Base-by-base conservation (phyloP, 495 filamentous ascomycete genomes). In the Neurospora sp. region DNA sequence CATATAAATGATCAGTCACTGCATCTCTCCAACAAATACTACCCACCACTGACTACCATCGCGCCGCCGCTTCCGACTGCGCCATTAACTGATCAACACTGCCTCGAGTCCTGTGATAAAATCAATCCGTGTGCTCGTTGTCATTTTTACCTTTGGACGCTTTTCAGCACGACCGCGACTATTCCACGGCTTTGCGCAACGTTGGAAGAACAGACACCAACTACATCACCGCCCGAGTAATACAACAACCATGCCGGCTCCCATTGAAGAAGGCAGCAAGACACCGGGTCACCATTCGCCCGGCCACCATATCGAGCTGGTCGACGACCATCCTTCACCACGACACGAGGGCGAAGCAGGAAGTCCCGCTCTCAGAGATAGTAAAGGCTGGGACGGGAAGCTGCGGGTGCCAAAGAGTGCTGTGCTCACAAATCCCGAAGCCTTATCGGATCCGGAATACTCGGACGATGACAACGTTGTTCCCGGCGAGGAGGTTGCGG, bases 341-440 rank as follows among this genome's bases (percentile, higher is more conserved):
- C 77, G 76, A n/a, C 76, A 78, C 74, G 83, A 85, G n/a, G 79
- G 77, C 71, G 81, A 84, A 71, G 72, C 81, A 14, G 54, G 54
- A 16, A 85, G 82, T 69, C 83, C 83, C 12, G 80, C 80, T 16
- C 79, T 85, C 23, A 83, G 80, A 73, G 83, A 93, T 78, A 91
- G 90, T 81, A 93, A 91, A 78, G 94, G 94, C 71, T 98, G 94
- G 94, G 94, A 97, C 83, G 94, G 94, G 71, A 98, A 98, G 82
- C 86, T 97, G 70, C 86, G 94, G 18, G 81, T 93, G 11, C 88
- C 91, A 70, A 91, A 90, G 74, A 88, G 82, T 54, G 81, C 83
- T 70, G 86, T 88, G 54, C 86, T 91, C 8, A 85, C 88, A 27
- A 94, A 96, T 77, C 91, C 92, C 18, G 93, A 95, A 77, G 90